Base-by-base conservation (phyloP, 1,139 yeast genomes). In the Meyerozyma elateridarum region DNA sequence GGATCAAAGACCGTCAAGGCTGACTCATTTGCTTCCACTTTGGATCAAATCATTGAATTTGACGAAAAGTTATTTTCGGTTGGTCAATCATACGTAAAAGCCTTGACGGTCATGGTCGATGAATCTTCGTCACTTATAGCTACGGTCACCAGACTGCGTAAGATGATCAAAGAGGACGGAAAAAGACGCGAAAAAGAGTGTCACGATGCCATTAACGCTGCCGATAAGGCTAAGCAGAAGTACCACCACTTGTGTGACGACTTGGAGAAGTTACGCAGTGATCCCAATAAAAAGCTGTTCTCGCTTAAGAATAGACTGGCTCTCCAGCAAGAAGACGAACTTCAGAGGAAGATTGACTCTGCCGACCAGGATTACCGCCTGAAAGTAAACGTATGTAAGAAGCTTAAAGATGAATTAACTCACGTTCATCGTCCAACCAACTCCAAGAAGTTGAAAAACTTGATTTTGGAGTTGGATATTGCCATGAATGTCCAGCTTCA, bases 321-420 rank as follows among this genome's bases (percentile, higher is more conserved):
- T 2, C 83, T 83, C 33, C 96, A 89, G 57, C 95, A 88, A 54
- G 97, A 91, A 51, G 97, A 89, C 50, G 96, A 89, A 33, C 64
- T 89, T 18, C 79, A 76, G 41, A 61, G 81, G 34, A 88, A 91
- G 52, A 87, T 91, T 25, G 88, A 83, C 44, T 58, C 66, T 31
- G 93, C 96, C 0, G 96, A 91, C 52, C 73, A 75, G 36, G 98
- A 91, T 41, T 91, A 85, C 59, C 79, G 79, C 51, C 76, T 75
- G 49, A 83, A 76, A 48, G 95, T 88, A 4, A 72, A 78, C 24
- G 64, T 76, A 4, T 84, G 93, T 20, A 82, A 83, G 42, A 76
- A 83, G 32, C 59, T 79, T 41, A 81, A 93, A 54, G 82, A 77
- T 41, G 91, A 84, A 39, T 73, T 88, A 32, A 60, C 85, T 39